Percentiles rank a stretch among this genome's conserved stretches.
Evolutionary conservation across 257 asterid species (phyloP).

Genomic region (Ocimum tenuiflorum): DNA sequence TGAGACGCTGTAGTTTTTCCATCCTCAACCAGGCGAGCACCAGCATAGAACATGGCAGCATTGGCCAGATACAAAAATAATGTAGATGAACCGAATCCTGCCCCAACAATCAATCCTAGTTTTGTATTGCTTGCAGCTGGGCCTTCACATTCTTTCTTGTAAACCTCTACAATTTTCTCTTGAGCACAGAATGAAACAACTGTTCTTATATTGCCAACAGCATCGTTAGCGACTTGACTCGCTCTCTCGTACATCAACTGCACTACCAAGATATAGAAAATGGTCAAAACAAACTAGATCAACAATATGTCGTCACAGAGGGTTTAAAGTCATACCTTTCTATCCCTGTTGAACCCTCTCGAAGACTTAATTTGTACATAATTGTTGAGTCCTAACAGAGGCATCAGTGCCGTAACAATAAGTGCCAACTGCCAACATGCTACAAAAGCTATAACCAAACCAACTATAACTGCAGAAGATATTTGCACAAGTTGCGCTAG

Average conservation of each 20-base stretch:
- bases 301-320: not conserved
- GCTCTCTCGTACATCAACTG: constrained; percentile 61
- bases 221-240: constrained; percentile 63
- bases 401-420: constrained; percentile 33
- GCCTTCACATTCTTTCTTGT: constrained; percentile 49
- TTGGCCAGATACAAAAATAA: constrained; percentile 37
- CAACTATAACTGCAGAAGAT: constrained; percentile 27
- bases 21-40: constrained; percentile 50
- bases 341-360: constrained; percentile 30
- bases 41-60: constrained; percentile 63
- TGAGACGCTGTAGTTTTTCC: constrained; percentile 38
- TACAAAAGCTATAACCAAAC: constrained; percentile 39
- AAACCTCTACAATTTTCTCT: constrained; percentile 43
- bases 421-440: constrained; percentile 54
- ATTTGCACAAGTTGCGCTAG: constrained; percentile 30
- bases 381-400: constrained; percentile 29
- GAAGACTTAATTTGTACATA: constrained; percentile 29
- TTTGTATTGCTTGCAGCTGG: constrained; percentile 37
- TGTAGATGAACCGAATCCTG: constrained; percentile 52
- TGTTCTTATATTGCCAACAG: constrained; percentile 58
- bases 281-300: not conserved
- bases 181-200: constrained; percentile 73
- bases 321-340: constrained; percentile 26
- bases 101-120: constrained; percentile 50
- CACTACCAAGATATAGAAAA: not conserved